Conservation (phyloP, 495 filamentous ascomycete species). For the Stereocaulon alpinum region DNA sequence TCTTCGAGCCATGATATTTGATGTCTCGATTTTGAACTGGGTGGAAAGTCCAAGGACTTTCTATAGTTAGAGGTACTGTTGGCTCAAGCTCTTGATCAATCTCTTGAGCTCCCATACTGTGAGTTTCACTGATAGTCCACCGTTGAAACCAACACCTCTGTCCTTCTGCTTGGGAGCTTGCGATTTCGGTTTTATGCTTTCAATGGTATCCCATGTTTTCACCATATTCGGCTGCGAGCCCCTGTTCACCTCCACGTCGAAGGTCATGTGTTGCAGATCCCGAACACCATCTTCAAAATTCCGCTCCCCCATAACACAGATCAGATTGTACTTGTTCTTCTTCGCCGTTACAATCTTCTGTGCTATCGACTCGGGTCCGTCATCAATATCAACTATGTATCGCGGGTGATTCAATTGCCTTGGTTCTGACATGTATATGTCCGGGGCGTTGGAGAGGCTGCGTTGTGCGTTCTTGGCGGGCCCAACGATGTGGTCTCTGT, state of each 20-base stretch:
- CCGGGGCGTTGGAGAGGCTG: not conserved
- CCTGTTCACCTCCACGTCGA: slow-evolving; percentile 36
- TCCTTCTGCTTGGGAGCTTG: slow-evolving; percentile 9
- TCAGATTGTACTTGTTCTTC: slow-evolving; percentile 59
- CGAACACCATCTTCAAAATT: slow-evolving; percentile 31
- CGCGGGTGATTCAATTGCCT: not conserved
- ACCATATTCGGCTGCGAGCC: slow-evolving; percentile 26
- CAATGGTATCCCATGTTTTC: slow-evolving; percentile 12
- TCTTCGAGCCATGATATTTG: not conserved
- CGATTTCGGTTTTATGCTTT: slow-evolving; percentile 9
- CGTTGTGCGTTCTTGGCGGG: slow-evolving; percentile 37
- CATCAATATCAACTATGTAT: slow-evolving; percentile 60
- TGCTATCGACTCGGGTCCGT: slow-evolving; percentile 45
- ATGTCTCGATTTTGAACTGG: not conserved
- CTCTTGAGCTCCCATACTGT: not conserved
- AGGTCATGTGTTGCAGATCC: slow-evolving; percentile 5
- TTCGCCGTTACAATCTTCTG: slow-evolving; percentile 68
- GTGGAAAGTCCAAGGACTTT: not conserved
- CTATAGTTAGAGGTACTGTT: not conserved
- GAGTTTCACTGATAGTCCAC: slow-evolving; percentile 1
- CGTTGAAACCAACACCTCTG: not conserved
- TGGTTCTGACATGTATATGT: not conserved
- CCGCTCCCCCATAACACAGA: slow-evolving; percentile 60
- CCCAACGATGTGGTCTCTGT: slow-evolving; percentile 46
- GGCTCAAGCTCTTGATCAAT: slow-evolving; percentile 3